These are phyloP conservation scores for Amanita thiersii DNA, from an alignment of 768 basidiomycete species.

Conservation along the genomic window DNA sequence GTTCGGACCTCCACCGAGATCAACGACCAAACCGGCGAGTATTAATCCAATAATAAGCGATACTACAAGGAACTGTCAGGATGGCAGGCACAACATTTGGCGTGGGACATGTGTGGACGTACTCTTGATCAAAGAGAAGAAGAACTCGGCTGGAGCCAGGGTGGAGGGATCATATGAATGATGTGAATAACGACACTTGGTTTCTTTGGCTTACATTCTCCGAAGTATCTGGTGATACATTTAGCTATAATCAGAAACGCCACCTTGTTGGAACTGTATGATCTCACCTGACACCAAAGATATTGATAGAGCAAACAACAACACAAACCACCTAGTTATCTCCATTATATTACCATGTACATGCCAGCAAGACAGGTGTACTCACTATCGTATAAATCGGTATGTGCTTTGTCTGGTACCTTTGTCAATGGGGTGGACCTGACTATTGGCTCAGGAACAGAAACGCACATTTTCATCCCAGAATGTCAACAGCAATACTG, in stretches of 20 bases:
- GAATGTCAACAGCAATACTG: slow-evolving; percentile 59
- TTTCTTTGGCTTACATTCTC: slow-evolving; percentile 41
- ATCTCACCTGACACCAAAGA: slow-evolving; percentile 58
- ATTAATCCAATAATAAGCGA: slow-evolving; percentile 54
- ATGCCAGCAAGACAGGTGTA: too few relatives aligned
- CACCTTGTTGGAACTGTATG: neutral
- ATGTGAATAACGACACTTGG: neutral
- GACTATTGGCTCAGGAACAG: neutral
- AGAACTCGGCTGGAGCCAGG: slow-evolving; percentile 45
- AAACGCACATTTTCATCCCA: slow-evolving; percentile 55
- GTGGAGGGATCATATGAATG: slow-evolving; percentile 3
- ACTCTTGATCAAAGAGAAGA: slow-evolving; percentile 62
- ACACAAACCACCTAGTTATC: slow-evolving; percentile 37
- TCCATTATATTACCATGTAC: neutral
- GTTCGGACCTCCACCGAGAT: slow-evolving; percentile 71
- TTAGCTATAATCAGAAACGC: too few relatives aligned
- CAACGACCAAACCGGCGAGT: slow-evolving; percentile 57
- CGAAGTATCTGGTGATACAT: slow-evolving; percentile 40
- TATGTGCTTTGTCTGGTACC: slow-evolving; percentile 34
- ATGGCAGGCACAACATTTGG: neutral
- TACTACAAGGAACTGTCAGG: slow-evolving; percentile 25
- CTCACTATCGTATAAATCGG: slow-evolving; percentile 45
- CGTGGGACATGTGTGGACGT: slow-evolving; percentile 12
- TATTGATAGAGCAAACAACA: slow-evolving; percentile 52
- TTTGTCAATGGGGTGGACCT: neutral